Evolutionary conservation across 1,139 yeast genomes (phyloP), one percentile per base, ranked within the genome.

Genomic region (Blastobotrys proliferans): DNA sequence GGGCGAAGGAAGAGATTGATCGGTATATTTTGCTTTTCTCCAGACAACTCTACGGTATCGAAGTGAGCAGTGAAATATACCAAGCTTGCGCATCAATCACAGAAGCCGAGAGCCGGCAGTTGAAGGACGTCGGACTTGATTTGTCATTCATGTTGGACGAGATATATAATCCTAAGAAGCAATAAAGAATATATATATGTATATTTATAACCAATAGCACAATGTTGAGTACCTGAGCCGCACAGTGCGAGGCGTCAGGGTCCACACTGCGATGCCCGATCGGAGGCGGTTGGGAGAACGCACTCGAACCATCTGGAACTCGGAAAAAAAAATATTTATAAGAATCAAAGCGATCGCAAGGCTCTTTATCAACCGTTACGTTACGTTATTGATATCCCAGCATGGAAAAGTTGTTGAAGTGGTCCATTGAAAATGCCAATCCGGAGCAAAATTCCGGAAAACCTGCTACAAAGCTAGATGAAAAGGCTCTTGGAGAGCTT

Each of bases 341-440:
- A 9, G 17, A 10, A 13, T 16, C 13, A 10, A 29, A 29, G 17
- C 18, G n/a, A 19, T 10, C 13, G 16, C 33, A 29, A 28, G 13
- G 5, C 19, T n/a, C 19, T 6, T 14, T 8, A 28, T 9, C 31
- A 28, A 9, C 10, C 13, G 13, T 28, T 10, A 9, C 9, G 13
- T 14, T 28, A 31, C 13, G 6, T 14, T 8, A 32, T 10, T 19
- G 11, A 19, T 8, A 19, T 19, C 13, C n/a, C n/a, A 31, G n/a
- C 24, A 90, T 90, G 97, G 97, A 90, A 49, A 88, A 88, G 63
- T 65, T 90, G 54, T 67, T 90, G 51, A 86, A 87, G 54, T 90
- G 97, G 97, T 87, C 97, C 4, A 75, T 88, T 38, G 94, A 61
- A 22, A 59, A 63, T 14, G 48, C 52, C 1, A 43, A 49, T 2